These are phyloP conservation scores for Debaryomyces hansenii DNA, from an alignment of 805 yeast genomes.

Conservation along the genomic window DNA sequence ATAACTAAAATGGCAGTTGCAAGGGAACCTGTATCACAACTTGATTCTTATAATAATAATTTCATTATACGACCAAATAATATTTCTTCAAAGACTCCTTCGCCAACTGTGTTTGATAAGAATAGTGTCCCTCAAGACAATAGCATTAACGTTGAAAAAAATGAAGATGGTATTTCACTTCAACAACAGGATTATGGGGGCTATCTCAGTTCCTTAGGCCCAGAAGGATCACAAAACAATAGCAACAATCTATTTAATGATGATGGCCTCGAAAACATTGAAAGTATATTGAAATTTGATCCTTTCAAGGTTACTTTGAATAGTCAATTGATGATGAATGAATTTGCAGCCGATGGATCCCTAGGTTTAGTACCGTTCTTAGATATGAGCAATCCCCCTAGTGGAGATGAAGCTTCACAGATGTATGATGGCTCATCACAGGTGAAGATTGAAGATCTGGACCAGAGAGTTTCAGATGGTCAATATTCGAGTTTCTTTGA, in stretches of 20 bases:
- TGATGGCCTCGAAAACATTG: slow-evolving; percentile 14
- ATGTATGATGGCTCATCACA: background rate
- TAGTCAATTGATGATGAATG: slow-evolving; percentile 32
- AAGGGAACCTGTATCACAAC: slow-evolving; percentile 13
- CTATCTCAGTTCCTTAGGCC: background rate
- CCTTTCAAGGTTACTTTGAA: slow-evolving; percentile 36
- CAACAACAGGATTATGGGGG: background rate
- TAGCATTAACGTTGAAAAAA: background rate
- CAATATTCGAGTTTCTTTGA: background rate
- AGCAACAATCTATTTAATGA: background rate
- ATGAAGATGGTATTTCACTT: background rate
- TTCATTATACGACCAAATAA: background rate
- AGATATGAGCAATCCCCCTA: slow-evolving; percentile 34
- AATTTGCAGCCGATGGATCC: slow-evolving; percentile 82
- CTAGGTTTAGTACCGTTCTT: slow-evolving; percentile 71
- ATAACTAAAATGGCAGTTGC: slow-evolving; percentile 23
- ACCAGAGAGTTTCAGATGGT: background rate
- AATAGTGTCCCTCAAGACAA: slow-evolving; percentile 4
- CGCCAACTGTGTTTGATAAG: slow-evolving; percentile 5
- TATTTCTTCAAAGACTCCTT: background rate
- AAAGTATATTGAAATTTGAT: slow-evolving; percentile 34
- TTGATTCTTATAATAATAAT: background rate
- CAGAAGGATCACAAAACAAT: slow-evolving; percentile 2
- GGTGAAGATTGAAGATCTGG: background rate
- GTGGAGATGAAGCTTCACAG: background rate